phyloP scores from a whole-genome alignment of 2,329 filamentous ascomycete species.

The Incumbomyces lentus region DNA sequence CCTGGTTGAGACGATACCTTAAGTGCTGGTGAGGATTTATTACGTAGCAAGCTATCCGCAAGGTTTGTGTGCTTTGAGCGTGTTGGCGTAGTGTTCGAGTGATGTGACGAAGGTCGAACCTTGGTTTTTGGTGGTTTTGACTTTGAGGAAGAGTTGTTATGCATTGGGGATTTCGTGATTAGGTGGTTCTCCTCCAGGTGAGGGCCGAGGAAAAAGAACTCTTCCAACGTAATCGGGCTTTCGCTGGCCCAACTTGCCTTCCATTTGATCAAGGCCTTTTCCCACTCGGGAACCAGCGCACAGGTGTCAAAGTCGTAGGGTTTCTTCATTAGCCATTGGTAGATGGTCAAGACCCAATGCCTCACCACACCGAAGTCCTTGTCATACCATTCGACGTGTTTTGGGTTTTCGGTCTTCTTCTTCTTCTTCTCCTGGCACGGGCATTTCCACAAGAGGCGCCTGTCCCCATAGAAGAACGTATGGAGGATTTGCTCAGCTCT shows the following conservation, averaged over 20 bases:
- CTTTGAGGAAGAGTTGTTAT: no score
- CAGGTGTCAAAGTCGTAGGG: neutral
- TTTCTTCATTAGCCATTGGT: neutral
- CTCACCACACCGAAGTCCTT: neutral
- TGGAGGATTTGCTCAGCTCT: neutral
- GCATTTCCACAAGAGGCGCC: neutral
- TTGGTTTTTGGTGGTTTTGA: no score
- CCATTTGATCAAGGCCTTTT: neutral
- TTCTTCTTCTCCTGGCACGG: neutral
- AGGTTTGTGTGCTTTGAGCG: no score
- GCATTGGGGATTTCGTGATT: no score
- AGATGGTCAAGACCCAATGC: slow-evolving; percentile 1
- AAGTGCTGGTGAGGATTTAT: no score
- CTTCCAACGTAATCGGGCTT: neutral
- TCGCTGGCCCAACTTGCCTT: neutral
- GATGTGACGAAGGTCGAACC: no score
- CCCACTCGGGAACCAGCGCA: neutral
- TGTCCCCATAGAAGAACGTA: neutral
- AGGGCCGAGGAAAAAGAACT: neutral
- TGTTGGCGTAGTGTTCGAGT: no score
- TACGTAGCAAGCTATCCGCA: no score
- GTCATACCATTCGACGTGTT: neutral
- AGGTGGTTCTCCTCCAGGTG: no score
- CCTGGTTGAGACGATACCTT: no score
- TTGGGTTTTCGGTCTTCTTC: no score